These are phyloP conservation scores for Acer negundo DNA, from an alignment of 345 rosid genomes.

Conservation along the genomic window DNA sequence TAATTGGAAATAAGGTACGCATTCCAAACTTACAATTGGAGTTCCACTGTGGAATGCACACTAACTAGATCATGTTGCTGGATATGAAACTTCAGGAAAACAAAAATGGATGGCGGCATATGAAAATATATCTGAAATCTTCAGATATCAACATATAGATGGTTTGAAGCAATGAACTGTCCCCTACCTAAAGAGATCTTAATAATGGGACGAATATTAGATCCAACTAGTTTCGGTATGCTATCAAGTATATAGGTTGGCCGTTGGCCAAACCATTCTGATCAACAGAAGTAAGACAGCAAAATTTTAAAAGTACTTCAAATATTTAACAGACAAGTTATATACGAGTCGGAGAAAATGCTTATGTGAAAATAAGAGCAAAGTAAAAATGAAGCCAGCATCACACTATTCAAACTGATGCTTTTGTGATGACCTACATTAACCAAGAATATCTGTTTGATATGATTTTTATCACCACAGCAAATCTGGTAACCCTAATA, in stretches of 20 bases:
- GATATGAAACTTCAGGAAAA: neutral
- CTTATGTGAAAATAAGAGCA: neutral
- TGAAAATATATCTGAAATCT: neutral
- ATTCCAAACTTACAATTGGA: neutral
- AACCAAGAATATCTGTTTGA: neutral
- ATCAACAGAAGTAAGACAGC: neutral
- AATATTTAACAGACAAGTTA: neutral
- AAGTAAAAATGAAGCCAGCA: neutral
- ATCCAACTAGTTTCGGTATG: neutral
- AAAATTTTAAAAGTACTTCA: neutral
- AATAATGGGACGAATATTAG: neutral
- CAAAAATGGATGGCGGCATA: neutral
- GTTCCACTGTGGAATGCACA: neutral
- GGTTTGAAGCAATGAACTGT: neutral
- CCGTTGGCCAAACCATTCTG: neutral
- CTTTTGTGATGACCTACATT: neutral
- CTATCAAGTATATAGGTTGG: constrained; percentile 3
- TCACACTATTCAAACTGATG: neutral
- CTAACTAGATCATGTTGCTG: constrained; percentile 2
- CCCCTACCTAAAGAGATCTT: neutral
- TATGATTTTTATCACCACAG: neutral
- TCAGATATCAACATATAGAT: neutral
- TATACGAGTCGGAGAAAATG: neutral
- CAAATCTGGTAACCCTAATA: neutral
- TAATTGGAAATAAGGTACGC: neutral